Conservation (phyloP, 495 filamentous ascomycete species). For the Apodospora peruviana region DNA sequence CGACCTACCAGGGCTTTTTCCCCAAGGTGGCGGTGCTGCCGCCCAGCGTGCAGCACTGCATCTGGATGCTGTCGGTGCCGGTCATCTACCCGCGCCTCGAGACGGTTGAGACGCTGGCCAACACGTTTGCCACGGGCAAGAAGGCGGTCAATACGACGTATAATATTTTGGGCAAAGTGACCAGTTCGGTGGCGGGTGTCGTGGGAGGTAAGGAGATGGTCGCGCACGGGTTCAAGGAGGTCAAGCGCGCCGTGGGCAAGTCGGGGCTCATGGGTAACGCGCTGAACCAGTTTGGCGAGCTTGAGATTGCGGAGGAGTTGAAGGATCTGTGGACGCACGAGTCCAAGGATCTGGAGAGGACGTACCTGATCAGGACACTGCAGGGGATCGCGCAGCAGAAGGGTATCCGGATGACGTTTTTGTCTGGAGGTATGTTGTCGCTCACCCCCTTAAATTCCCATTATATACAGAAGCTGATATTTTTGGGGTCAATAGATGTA, state of each 20-base stretch:
- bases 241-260: conserved; percentile 95
- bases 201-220: conserved; percentile 92
- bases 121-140: conserved; percentile 91
- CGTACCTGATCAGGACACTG: conserved; percentile 90
- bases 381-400: conserved; percentile 93
- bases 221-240: conserved; percentile 80
- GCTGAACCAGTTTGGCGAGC: conserved; percentile 93
- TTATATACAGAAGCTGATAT: conserved; percentile 8
- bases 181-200: conserved; percentile 86
- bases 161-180: conserved; percentile 90
- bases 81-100: conserved; percentile 88
- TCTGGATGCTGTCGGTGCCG: conserved; percentile 90
- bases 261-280: conserved; percentile 89
- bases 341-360: conserved; percentile 93
- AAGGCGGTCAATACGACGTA: conserved; percentile 92
- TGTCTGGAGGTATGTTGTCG: conserved; percentile 63
- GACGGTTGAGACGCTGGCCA: conserved; percentile 79
- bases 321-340: conserved; percentile 98
- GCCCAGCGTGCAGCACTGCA: conserved; percentile 86
- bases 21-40: conserved; percentile 92
- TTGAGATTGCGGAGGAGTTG: conserved; percentile 89
- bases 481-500: conserved; percentile 52
- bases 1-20: conserved; percentile 95
- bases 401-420: conserved; percentile 90
- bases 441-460: not conserved